A percentile compares a stretch with the other conserved stretches of the same genome.
These are phyloP conservation scores for Lachancea quebecensis DNA, from an alignment of 805 yeast species.

Conservation along the genomic window DNA sequence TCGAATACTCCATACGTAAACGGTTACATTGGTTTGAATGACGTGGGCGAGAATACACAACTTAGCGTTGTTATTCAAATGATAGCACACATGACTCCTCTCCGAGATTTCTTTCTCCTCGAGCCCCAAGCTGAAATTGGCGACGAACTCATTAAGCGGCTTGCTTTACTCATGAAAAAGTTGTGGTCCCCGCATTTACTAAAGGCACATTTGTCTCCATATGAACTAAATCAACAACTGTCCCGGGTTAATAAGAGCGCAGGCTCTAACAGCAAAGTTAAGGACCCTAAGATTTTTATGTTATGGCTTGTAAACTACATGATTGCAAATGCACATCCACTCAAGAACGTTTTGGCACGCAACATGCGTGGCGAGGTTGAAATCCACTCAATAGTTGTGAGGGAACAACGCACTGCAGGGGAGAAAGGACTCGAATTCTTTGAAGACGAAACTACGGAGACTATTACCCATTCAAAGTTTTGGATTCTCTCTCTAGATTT, in stretches of 20 bases:
- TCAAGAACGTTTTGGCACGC: conserved; percentile 26
- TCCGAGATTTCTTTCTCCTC: conserved; percentile 43
- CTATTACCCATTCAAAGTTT: conserved; percentile 22
- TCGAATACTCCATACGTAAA: conserved; percentile 42
- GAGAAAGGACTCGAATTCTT: conserved; percentile 18
- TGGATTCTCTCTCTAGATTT: conserved; percentile 46
- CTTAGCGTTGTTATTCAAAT: conserved; percentile 51
- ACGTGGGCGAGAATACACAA: conserved; percentile 45
- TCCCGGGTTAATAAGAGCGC: conserved; percentile 39
- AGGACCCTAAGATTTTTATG: conserved; percentile 51
- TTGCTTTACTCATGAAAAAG: conserved; percentile 46
- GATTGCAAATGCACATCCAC: conserved; percentile 21
- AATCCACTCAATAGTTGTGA: conserved; percentile 27
- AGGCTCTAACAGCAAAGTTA: conserved; percentile 32
- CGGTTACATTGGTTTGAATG: conserved; percentile 63
- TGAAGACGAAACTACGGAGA: conserved; percentile 11
- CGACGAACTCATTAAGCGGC: conserved; percentile 36
- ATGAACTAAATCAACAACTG: conserved; percentile 50
- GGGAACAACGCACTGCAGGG: conserved; percentile 20
- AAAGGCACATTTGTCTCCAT: conserved; percentile 59
- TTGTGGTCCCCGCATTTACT: conserved; percentile 59
- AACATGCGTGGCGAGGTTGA: conserved; percentile 50
- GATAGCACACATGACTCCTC: conserved; percentile 44
- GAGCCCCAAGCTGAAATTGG: conserved; percentile 11
- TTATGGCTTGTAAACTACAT: conserved; percentile 53